A percentile compares a stretch with the other conserved stretches of the same genome.
Conservation (phyloP, 345 rosid species). For the rapeseed (Brassica napus) region DNA sequence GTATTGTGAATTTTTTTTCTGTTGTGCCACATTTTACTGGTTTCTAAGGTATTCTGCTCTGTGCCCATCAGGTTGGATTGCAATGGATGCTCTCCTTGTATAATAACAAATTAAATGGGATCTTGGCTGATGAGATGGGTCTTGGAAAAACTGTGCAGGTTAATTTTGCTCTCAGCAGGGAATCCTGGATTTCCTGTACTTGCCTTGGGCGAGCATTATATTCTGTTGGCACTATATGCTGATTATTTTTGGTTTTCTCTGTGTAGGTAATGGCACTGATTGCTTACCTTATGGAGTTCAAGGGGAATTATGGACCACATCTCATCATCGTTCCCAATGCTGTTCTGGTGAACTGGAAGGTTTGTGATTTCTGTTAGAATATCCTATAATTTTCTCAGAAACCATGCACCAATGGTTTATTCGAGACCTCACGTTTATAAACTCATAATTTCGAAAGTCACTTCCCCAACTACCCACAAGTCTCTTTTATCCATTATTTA, state of each 20-base stretch:
- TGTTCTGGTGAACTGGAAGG: constrained; percentile 99
- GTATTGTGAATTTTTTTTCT: constrained; percentile 4
- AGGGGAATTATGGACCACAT: constrained; percentile 99
- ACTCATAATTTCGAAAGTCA: neutral
- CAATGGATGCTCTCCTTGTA: constrained; percentile 99
- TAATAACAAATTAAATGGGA: constrained; percentile 97
- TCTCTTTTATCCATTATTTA: constrained; percentile 11
- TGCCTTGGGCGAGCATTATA: constrained; percentile 18
- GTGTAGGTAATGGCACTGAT: constrained; percentile 96
- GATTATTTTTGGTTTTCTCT: constrained; percentile 29
- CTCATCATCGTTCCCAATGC: constrained; percentile 99
- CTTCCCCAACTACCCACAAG: neutral
- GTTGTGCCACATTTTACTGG: constrained; percentile 2
- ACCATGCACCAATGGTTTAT: constrained; percentile 6
- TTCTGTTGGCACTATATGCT: constrained; percentile 10
- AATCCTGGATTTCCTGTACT: constrained; percentile 16
- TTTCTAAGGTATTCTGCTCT: constrained; percentile 19
- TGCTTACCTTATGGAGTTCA: constrained; percentile 99
- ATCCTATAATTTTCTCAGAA: neutral
- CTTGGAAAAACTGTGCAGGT: constrained; percentile 99
- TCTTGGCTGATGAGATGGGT: constrained; percentile 99
- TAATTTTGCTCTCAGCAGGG: constrained; percentile 20
- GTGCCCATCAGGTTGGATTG: constrained; percentile 78
- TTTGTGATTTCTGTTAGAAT: constrained; percentile 42
- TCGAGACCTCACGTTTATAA: neutral